Conservation (phyloP, 768 basidiomycete genomes). For the Trametes coccinea region DNA sequence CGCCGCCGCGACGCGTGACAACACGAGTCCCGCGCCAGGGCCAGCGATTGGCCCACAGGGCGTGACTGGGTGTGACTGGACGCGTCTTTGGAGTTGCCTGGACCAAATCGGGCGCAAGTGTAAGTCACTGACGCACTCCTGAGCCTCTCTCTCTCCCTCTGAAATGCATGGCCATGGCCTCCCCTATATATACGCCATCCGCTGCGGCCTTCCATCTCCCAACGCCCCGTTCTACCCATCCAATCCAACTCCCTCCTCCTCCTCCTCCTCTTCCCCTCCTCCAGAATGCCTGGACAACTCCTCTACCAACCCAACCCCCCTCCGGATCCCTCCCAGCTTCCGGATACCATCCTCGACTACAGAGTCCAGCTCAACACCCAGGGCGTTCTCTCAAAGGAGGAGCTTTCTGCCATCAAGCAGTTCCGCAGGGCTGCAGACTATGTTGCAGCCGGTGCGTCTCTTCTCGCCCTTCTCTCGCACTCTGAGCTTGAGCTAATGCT, state of each 20-base stretch:
- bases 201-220: background rate
- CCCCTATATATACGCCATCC: slow-evolving; percentile 13
- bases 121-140: slow-evolving; percentile 5
- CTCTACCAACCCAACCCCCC: slow-evolving; percentile 66
- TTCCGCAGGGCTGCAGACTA: slow-evolving; percentile 69
- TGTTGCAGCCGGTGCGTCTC: slow-evolving; percentile 60
- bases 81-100: slow-evolving; percentile 8
- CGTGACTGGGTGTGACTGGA: slow-evolving; percentile 6
- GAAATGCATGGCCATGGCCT: background rate
- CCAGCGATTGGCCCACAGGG: background rate
- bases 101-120: background rate
- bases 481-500: background rate
- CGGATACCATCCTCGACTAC: slow-evolving; percentile 53
- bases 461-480: background rate
- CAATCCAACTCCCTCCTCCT: slow-evolving; percentile 1
- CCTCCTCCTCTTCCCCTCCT: slow-evolving; percentile 10
- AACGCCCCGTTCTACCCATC: background rate
- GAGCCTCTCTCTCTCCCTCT: background rate
- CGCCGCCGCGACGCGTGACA: background rate
- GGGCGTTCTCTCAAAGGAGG: slow-evolving; percentile 47
- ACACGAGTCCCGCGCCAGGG: background rate
- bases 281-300: slow-evolving; percentile 57
- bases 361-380: slow-evolving; percentile 49
- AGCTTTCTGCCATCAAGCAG: slow-evolving; percentile 50
- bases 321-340: slow-evolving; percentile 66